Percentiles rank a stretch among this genome's conserved stretches.
Conservation (phyloP, 1,284 basidiomycete genomes). For the Ceratobasidium theobromae region DNA sequence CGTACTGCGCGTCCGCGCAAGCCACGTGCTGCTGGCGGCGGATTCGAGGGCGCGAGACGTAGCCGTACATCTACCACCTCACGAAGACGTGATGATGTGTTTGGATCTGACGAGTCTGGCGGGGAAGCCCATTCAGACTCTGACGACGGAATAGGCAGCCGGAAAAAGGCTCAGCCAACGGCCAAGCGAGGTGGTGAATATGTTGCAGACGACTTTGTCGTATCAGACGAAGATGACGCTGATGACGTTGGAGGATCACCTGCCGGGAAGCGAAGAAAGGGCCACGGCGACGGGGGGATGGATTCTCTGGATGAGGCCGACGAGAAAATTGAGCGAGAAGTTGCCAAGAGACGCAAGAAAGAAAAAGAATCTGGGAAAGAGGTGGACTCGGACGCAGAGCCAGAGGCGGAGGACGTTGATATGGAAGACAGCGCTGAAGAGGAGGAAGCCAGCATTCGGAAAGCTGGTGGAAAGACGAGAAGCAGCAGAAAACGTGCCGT, state of each 20-base stretch:
- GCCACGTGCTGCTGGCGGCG: constrained; percentile 40
- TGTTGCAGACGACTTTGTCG: constrained; percentile 79
- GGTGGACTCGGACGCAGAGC: constrained; percentile 38
- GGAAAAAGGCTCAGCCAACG: constrained; percentile 37
- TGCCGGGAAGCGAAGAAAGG: constrained; percentile 38
- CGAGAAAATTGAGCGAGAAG: constrained; percentile 54
- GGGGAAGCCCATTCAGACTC: constrained; percentile 35
- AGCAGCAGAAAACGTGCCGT: constrained; percentile 47
- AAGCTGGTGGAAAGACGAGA: constrained; percentile 63
- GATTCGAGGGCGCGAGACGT: constrained; percentile 51
- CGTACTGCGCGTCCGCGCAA: constrained; percentile 57
- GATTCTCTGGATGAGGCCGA: constrained; percentile 67
- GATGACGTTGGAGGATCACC: constrained; percentile 44
- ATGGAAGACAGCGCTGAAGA: constrained; percentile 68
- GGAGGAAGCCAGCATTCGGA: constrained; percentile 56
- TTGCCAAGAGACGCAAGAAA: constrained; percentile 45
- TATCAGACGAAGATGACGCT: constrained; percentile 71
- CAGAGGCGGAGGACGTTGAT: constrained; percentile 44
- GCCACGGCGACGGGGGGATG: constrained; percentile 51
- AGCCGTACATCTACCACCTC: constrained; percentile 13
- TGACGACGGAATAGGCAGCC: constrained; percentile 24
- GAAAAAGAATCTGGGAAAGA: constrained; percentile 47
- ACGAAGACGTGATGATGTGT: constrained; percentile 30
- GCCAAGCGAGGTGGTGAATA: constrained; percentile 58
- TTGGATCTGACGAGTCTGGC: constrained; percentile 31